A percentile compares a stretch with the other conserved stretches of the same genome.
These are phyloP conservation scores for Martiniozyma asiatica DNA, from an alignment of 1,139 yeast species.

Conservation along the genomic window DNA sequence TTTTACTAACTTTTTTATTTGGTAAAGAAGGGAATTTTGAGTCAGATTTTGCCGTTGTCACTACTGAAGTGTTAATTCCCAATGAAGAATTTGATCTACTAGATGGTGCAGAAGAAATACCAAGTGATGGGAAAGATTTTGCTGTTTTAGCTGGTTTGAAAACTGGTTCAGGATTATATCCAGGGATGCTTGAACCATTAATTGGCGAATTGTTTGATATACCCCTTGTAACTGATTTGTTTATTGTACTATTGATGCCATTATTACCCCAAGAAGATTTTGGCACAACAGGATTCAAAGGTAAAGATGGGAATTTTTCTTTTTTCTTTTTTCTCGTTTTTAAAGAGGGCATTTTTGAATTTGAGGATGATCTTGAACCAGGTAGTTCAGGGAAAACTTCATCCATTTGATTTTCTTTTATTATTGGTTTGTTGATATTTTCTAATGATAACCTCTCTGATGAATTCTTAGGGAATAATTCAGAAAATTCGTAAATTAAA, in stretches of 20 bases:
- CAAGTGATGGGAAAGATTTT: no score
- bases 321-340: background rate
- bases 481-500: slow-evolving; percentile 44
- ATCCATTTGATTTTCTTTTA: slow-evolving; percentile 12
- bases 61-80: no score
- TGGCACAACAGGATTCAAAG: background rate
- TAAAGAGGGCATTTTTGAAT: background rate
- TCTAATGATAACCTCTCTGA: slow-evolving; percentile 23
- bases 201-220: slow-evolving; percentile 11
- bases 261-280: background rate
- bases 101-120: no score
- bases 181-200: slow-evolving; percentile 17
- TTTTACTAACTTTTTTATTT: slow-evolving; percentile 26
- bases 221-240: slow-evolving; percentile 10
- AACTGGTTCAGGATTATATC: slow-evolving; percentile 10
- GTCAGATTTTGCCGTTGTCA: background rate
- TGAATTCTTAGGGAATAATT: slow-evolving; percentile 34
- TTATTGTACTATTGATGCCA: slow-evolving; percentile 1
- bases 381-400: slow-evolving; percentile 51
- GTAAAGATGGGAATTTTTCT: slow-evolving; percentile 2
- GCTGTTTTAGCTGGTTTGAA: slow-evolving; percentile 10
- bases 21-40: slow-evolving; percentile 36
- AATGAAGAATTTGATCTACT: no score
- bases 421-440: slow-evolving; percentile 12
- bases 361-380: slow-evolving; percentile 12